phyloP scores from a whole-genome alignment of 2,329 filamentous ascomycete species.

The Botryosphaeria agaves region DNA sequence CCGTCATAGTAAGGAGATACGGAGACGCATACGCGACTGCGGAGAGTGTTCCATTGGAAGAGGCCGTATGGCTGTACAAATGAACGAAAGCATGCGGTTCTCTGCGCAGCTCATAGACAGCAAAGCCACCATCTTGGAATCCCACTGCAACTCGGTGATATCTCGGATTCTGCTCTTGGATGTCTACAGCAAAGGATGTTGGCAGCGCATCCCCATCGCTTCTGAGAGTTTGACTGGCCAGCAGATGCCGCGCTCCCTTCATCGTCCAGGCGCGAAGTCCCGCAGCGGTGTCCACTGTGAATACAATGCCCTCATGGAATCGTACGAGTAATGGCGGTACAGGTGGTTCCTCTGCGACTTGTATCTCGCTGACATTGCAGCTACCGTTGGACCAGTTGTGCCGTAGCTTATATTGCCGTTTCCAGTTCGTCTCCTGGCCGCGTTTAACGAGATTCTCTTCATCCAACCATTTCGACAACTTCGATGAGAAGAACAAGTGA shows the following conservation, averaged over 20 bases:
- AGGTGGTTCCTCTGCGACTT: slow-evolving; percentile 34
- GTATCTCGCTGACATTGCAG: slow-evolving; percentile 64
- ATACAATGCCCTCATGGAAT: slow-evolving; percentile 57
- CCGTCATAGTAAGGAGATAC: slow-evolving; percentile 64
- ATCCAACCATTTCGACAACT: slow-evolving; percentile 42
- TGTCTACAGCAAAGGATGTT: slow-evolving; percentile 48
- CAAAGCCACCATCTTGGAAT: slow-evolving; percentile 54
- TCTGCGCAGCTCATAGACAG: slow-evolving; percentile 45
- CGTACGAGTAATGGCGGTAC: slow-evolving; percentile 54
- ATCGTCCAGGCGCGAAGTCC: slow-evolving; percentile 69
- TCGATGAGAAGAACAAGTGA: slow-evolving; percentile 34
- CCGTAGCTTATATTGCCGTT: slow-evolving; percentile 68
- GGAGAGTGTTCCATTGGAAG: slow-evolving; percentile 47
- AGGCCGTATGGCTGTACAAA: slow-evolving; percentile 42
- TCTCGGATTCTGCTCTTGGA: slow-evolving; percentile 12
- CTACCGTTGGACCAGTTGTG: slow-evolving; percentile 83
- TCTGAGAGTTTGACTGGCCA: slow-evolving; percentile 29
- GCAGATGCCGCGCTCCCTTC: slow-evolving; percentile 36
- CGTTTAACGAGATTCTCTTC: slow-evolving; percentile 38
- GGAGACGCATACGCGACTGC: slow-evolving; percentile 57
- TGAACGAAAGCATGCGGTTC: slow-evolving; percentile 24
- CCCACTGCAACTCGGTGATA: slow-evolving; percentile 41
- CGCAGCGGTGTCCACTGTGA: slow-evolving; percentile 52
- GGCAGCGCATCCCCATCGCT: slow-evolving; percentile 21
- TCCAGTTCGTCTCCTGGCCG: slow-evolving; percentile 52